phyloP scores from a whole-genome alignment of 441 rosid species.

The Rhodomyrtus psidioides region DNA sequence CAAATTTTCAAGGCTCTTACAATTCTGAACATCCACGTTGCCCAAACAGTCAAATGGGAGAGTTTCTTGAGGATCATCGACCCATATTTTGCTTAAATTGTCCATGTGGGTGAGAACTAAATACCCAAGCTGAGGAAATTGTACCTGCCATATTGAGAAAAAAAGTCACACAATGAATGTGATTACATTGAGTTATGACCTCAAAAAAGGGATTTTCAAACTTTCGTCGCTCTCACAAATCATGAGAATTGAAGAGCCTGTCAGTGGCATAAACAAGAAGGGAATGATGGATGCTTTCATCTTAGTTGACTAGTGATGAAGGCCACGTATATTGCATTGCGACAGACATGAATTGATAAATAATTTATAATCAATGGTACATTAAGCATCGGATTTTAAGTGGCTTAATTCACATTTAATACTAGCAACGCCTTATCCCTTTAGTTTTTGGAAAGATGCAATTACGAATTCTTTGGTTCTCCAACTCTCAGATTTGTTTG shows the following conservation, averaged over 20 bases:
- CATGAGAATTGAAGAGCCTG: neutral
- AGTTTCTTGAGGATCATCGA: no score
- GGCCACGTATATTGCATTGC: neutral
- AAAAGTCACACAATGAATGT: no score
- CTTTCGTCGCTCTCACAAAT: neutral
- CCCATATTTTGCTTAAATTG: no score
- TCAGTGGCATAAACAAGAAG: neutral
- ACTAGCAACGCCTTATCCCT: neutral
- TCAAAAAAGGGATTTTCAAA: neutral
- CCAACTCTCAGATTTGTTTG: no score
- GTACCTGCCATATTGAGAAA: neutral
- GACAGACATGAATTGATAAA: neutral
- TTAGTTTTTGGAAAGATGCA: neutral
- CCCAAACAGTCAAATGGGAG: no score
- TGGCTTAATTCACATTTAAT: neutral
- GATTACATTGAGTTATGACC: no score
- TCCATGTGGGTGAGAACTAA: no score
- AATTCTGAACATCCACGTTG: rapidly evolving
- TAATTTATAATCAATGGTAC: neutral
- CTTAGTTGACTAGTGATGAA: neutral
- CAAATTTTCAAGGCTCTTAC: no score
- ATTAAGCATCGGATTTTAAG: neutral
- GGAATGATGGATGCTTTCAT: neutral
- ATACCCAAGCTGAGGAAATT: no score
- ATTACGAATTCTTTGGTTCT: neutral